Evolutionary conservation across 2,329 filamentous ascomycete genomes (phyloP), one percentile per base, ranked within the genome.

Genomic region (Colletotrichum somersetense): DNA sequence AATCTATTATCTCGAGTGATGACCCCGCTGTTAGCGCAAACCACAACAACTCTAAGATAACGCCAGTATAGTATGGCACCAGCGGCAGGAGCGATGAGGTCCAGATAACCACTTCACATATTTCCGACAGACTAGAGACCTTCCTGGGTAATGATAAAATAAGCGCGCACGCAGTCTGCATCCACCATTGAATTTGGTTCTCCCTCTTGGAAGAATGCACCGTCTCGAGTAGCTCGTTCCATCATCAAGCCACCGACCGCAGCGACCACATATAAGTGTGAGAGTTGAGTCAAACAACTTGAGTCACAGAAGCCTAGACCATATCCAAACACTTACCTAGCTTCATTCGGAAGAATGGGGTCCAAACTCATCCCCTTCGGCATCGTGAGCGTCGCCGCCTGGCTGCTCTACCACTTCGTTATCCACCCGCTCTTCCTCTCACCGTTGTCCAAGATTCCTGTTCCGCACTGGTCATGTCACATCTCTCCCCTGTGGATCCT

Each of bases 401-500:
- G 62, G 59, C 35, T 74, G 8, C 12, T 61, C 26, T 66, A 74
- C 53, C 42, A 58, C 2, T 50, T 59, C 53, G 42, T 74, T 30
- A 12, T 68, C 4, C 42, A 66, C 16, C 70, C 72, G 10, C 33
- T 66, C 56, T 62, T 67, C 80, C 76, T 74, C 78, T 81, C 73
- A 7, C 75, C 74, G 2, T 61, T 78, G 18, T 64, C 74, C 2
- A 68, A 66, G 7, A 68, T 78, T 35, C 77, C 77, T 1, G 74
- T 58, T 12, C 70, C 76, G 26, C 77, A 78, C 55, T 77, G 75
- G 75, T 76, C 75, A 12, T 76, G 75, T 50, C 72, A 67, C 23
- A 23, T 78, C 26, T 75, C 74, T 2, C 65, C 72, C 26, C 26
- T 75, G 12, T 78, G 77, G 75, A 75, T 77, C 16, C 71, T 76